phyloP scores from a whole-genome alignment of 208 protist species.

The Acanthamoeba castellanii region DNA sequence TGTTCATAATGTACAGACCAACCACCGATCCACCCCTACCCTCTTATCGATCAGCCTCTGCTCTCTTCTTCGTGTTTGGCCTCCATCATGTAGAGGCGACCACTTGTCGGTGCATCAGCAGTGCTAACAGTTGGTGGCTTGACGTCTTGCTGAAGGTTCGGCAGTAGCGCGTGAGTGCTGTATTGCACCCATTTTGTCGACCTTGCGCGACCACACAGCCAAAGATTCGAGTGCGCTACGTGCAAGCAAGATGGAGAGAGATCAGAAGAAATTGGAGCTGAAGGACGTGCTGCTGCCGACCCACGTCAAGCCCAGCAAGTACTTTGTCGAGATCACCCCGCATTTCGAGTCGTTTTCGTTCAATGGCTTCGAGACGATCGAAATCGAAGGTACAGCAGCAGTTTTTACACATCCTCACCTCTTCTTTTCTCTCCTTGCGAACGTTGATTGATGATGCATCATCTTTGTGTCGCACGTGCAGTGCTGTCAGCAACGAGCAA shows the following conservation, averaged over 20 bases:
- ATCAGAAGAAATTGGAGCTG: constrained; percentile 14
- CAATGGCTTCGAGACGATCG: constrained; percentile 60
- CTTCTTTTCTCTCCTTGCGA: not conserved
- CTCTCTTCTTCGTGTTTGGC: too few species aligned
- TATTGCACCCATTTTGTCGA: too few species aligned
- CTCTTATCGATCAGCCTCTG: too few species aligned
- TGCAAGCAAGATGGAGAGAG: not conserved
- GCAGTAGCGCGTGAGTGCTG: too few species aligned
- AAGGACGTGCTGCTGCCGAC: constrained; percentile 63
- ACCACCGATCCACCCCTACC: too few species aligned
- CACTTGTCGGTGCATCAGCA: too few species aligned
- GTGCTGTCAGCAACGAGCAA: not conserved
- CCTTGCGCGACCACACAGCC: too few species aligned
- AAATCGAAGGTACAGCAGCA: constrained; percentile 10
- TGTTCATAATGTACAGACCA: too few species aligned
- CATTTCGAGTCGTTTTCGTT: constrained; percentile 61
- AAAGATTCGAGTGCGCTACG: too few species aligned
- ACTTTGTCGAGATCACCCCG: constrained; percentile 64
- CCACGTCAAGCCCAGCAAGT: constrained; percentile 65
- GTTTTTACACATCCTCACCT: not conserved
- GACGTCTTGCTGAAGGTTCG: too few species aligned
- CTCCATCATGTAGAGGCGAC: too few species aligned
- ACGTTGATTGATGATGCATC: not conserved
- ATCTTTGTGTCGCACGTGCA: not conserved
- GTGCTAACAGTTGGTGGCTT: too few species aligned